Base-by-base conservation (phyloP, 1,139 yeast genomes). In the Saccharomyces hybrid region DNA sequence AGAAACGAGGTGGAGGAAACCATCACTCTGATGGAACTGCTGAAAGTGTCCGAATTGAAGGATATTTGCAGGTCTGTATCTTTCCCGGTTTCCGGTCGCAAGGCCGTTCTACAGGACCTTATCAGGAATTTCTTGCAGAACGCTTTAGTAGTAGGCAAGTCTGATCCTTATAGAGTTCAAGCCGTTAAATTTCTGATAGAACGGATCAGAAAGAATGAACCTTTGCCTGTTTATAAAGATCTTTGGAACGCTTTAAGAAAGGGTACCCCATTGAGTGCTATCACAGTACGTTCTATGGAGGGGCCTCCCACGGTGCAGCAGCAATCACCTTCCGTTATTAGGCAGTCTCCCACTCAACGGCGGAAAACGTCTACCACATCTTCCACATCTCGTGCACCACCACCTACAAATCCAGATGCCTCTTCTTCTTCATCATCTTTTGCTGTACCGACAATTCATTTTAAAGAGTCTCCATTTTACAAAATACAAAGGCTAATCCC, bases 391-490 rank as follows among this genome's bases (percentile, higher is more conserved):
- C 44, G 44, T 8, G 44, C 13, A 9, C 25, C 23, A 9, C 44
- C 44, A 14, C 23, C 23, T 20, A n/a, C 44, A 20, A 38, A 38
- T 16, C 9, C 44, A 8, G 13, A 38, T 5, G 25, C 11, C 11
- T 9, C 44, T 38, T 20, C 44, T 16, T 38, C 42, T 9, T 8
- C 20, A 14, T 34, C 44, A 14, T 16, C n/a, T 16, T 13, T 20
- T 16, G 25, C 25, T 11, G 25, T 38, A 16, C 44, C 44, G 44
- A 38, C 44, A 11, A 38, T 38, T 25, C 73, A 75, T 56, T 81
- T 81, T 66, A 67, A 70, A 50, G 75, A 71, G 42, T 75, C 76
- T 49, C 84, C 84, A 1, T 83, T 83, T 64, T 83, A 75, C 63
- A 66, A 63, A 4, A 64, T 80, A 20, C 72, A 73, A 51, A 66